Evolutionary conservation across 495 filamentous ascomycete species (phyloP), one percentile per base, ranked within the genome.

Genomic region (Physcia stellaris): DNA sequence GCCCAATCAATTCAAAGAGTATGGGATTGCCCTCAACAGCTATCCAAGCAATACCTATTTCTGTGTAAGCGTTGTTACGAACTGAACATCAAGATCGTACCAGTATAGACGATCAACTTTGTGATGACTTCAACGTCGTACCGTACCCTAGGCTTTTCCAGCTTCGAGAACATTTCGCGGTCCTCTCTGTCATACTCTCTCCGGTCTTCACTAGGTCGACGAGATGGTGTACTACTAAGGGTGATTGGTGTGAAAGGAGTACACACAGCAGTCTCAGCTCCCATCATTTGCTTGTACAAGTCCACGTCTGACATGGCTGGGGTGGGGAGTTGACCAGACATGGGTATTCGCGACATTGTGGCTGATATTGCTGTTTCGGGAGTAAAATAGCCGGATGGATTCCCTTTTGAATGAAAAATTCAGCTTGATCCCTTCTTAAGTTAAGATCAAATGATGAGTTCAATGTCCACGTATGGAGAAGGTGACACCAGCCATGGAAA

Each of bases 121-220:
- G 90, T 96, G 29, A 96, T 75, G 16, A 98, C 88, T 54, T 98
- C 90, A 6, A 95, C 88, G 61, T 98, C 90, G 53, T 98, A 98
- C 45, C 86, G 69, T 21, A 94, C 86, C 37, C 90, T 75, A 15
- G 90, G 86, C 57, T 77, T 86, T 39, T 86, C 77, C 37, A 96
- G 70, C 54, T 69, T 74, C 13, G 75, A 77, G 55, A 95, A 94
- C 49, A 98, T 75, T 50, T 94, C 83, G 45, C 70, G 74, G 50
- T 92, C 82, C 26, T 79, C 70, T 20, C 60, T 57, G 39, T 68
- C 65, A 10, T 66, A 50, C 58, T 70, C 31, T 69, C 41, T 45
- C 58, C 72, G 66, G 45, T 70, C 64, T 37, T 54, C 41, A 56
- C 49, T 52, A 31, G 37, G 42, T n/a, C 39, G 42, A 9, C 49